These are phyloP conservation scores for Excoecaria agallocha DNA, from an alignment of 345 rosid species.

Conservation along the genomic window DNA sequence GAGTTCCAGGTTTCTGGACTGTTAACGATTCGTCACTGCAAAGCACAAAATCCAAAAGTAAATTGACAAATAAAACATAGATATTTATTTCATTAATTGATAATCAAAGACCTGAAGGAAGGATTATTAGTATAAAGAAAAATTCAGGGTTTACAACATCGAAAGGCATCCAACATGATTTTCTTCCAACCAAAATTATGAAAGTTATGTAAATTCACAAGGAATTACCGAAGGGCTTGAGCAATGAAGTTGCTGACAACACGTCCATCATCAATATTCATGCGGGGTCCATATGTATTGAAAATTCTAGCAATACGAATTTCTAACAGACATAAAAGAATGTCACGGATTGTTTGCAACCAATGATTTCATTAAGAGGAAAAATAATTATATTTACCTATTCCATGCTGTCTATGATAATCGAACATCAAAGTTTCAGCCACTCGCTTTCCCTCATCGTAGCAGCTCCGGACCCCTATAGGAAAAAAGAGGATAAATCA, in stretches of 20 bases:
- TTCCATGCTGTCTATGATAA: slow-evolving; percentile 95
- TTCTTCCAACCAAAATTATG: neutral
- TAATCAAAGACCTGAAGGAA: neutral
- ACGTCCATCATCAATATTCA: slow-evolving; percentile 99
- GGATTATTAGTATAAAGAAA: neutral
- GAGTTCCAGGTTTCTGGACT: slow-evolving; percentile 93
- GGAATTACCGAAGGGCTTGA: slow-evolving; percentile 81
- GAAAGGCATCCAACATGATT: neutral
- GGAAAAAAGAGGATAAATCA: slow-evolving; percentile 7
- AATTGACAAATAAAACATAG: neutral
- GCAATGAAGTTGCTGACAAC: slow-evolving; percentile 99
- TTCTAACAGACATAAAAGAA: slow-evolving; percentile 38
- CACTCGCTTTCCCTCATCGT: slow-evolving; percentile 97
- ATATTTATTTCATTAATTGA: neutral
- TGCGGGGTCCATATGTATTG: slow-evolving; percentile 96
- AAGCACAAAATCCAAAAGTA: slow-evolving; percentile 7
- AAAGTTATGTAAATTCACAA: neutral
- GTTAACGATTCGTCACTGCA: slow-evolving; percentile 85
- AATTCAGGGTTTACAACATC: neutral
- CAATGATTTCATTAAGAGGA: neutral
- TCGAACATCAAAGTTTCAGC: slow-evolving; percentile 98
- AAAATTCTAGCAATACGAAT: slow-evolving; percentile 98
- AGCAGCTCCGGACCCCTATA: slow-evolving; percentile 90
- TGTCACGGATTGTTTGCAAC: neutral
- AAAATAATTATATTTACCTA: slow-evolving; percentile 43